phyloP scores from a whole-genome alignment of 2,329 filamentous ascomycete species.

The Colletotrichum gigasporum region DNA sequence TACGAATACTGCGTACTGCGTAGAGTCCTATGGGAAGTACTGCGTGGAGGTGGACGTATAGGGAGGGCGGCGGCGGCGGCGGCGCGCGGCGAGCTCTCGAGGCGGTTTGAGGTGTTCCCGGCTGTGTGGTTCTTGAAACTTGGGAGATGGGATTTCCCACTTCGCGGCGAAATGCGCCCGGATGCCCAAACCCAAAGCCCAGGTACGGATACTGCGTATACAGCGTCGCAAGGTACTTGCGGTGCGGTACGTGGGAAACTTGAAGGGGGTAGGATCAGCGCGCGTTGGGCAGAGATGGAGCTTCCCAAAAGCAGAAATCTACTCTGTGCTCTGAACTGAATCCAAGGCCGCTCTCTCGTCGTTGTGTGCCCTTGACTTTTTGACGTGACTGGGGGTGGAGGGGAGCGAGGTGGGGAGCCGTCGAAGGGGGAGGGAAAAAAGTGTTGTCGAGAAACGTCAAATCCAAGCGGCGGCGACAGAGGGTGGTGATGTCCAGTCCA shows the following conservation, averaged over 20 bases:
- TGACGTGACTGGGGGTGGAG: slow-evolving; percentile 33
- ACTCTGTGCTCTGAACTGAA: background rate
- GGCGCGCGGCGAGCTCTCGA: slow-evolving; percentile 7
- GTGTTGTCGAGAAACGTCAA: slow-evolving; percentile 28
- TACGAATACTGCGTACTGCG: background rate
- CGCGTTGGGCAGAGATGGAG: slow-evolving; percentile 47
- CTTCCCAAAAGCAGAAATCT: slow-evolving; percentile 1
- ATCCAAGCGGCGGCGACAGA: slow-evolving; percentile 12
- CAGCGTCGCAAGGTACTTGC: too few species aligned
- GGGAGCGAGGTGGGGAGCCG: slow-evolving; percentile 36
- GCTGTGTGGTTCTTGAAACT: slow-evolving; percentile 32
- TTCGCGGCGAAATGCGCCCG: slow-evolving; percentile 26
- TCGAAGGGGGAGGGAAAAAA: slow-evolving; percentile 10
- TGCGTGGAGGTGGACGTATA: background rate
- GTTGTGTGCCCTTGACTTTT: slow-evolving; percentile 13
- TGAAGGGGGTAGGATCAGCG: slow-evolving; percentile 43
- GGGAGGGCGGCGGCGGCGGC: background rate
- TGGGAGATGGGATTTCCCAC: slow-evolving; percentile 27
- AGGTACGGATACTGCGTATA: background rate
- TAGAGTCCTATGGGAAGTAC: slow-evolving; percentile 3
- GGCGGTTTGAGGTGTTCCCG: slow-evolving; percentile 29
- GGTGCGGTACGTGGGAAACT: slow-evolving; percentile 27
- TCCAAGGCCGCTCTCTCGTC: background rate
- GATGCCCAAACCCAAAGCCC: slow-evolving; percentile 24
- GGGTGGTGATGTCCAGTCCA: slow-evolving; percentile 23